A percentile compares a stretch with the other conserved stretches of the same genome.
phyloP scores from a whole-genome alignment of 148 eudicot genomes.

The Chenopodium formosanum region DNA sequence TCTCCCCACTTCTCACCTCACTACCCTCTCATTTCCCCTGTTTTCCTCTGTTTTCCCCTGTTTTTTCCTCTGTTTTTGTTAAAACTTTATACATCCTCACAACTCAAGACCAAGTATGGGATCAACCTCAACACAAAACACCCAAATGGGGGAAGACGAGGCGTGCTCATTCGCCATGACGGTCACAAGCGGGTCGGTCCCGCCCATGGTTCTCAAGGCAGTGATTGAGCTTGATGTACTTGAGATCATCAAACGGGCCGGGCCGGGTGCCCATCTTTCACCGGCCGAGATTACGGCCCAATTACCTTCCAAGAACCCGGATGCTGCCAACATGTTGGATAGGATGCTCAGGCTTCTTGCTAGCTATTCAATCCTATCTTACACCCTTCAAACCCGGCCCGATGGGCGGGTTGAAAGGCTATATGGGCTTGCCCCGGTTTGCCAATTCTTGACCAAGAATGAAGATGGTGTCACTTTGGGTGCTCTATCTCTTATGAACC shows the following conservation, averaged over 20 bases:
- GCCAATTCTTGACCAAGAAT: constrained; percentile 69
- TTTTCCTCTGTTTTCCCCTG: constrained; percentile 7
- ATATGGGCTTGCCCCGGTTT: constrained; percentile 73
- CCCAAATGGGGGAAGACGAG: constrained; percentile 45
- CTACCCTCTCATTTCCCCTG: neutral
- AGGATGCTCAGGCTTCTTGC: constrained; percentile 77
- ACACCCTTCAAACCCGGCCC: constrained; percentile 30
- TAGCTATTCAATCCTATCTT: constrained; percentile 59
- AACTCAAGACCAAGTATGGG: constrained; percentile 28
- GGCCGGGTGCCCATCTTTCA: constrained; percentile 55
- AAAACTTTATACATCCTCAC: neutral
- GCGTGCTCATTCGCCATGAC: constrained; percentile 75
- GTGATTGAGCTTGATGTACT: constrained; percentile 85
- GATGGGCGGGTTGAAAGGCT: constrained; percentile 65
- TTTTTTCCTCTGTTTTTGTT: neutral
- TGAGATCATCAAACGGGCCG: constrained; percentile 66
- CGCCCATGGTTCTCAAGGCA: constrained; percentile 80
- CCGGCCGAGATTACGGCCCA: constrained; percentile 61
- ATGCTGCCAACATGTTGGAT: constrained; percentile 72
- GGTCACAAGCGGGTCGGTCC: constrained; percentile 71
- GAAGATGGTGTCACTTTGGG: constrained; percentile 66
- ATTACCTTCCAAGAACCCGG: constrained; percentile 62
- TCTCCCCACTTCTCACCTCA: neutral
- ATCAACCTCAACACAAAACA: constrained; percentile 17
- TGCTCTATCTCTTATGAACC: constrained; percentile 76